A percentile compares a stretch with the other conserved stretches of the same genome.
These are phyloP conservation scores for Xylariomycetidae sp. DNA, from an alignment of 2,329 filamentous ascomycete species.

Conservation along the genomic window DNA sequence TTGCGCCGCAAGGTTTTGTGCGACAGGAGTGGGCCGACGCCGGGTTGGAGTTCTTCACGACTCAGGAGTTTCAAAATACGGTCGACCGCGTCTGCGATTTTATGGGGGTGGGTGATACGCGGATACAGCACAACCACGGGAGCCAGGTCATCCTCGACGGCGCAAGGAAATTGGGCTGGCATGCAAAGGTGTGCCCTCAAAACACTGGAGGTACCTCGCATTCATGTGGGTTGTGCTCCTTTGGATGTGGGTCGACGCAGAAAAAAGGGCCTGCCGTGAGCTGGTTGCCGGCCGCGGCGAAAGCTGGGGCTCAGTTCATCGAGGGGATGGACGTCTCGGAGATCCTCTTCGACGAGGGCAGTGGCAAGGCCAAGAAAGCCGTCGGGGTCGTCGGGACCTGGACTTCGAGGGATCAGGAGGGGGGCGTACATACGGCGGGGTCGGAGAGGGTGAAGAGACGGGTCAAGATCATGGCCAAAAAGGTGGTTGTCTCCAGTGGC, in stretches of 20 bases:
- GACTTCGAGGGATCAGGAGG: slow-evolving; percentile 64
- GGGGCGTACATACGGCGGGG: slow-evolving; percentile 47
- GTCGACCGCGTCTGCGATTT: slow-evolving; percentile 42
- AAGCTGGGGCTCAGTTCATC: slow-evolving; percentile 61
- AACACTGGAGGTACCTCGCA: slow-evolving; percentile 63
- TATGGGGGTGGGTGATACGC: slow-evolving; percentile 31
- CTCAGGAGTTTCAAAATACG: slow-evolving; percentile 57
- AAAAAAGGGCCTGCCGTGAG: slow-evolving; percentile 68
- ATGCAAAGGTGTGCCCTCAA: slow-evolving; percentile 59
- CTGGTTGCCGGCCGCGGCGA: slow-evolving; percentile 63
- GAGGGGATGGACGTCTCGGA: slow-evolving; percentile 61
- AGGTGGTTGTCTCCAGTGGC: slow-evolving; percentile 74
- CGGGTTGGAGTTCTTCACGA: slow-evolving; percentile 61
- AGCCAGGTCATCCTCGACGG: slow-evolving; percentile 62
- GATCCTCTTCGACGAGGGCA: slow-evolving; percentile 51
- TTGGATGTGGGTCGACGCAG: slow-evolving; percentile 45
- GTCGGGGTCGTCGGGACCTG: slow-evolving; percentile 70
- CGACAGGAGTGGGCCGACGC: slow-evolving; percentile 61
- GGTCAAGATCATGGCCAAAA: slow-evolving; percentile 71
- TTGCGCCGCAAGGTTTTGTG: slow-evolving; percentile 57
- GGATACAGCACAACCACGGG: slow-evolving; percentile 54
- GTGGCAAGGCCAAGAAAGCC: slow-evolving; percentile 46
- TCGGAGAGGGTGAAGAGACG: slow-evolving; percentile 49
- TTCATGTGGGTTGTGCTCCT: slow-evolving; percentile 47
- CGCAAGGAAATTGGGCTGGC: slow-evolving; percentile 59